Conservation (phyloP, 2,329 filamentous ascomycete genomes). For the Sporothrix brunneoviolacea region DNA sequence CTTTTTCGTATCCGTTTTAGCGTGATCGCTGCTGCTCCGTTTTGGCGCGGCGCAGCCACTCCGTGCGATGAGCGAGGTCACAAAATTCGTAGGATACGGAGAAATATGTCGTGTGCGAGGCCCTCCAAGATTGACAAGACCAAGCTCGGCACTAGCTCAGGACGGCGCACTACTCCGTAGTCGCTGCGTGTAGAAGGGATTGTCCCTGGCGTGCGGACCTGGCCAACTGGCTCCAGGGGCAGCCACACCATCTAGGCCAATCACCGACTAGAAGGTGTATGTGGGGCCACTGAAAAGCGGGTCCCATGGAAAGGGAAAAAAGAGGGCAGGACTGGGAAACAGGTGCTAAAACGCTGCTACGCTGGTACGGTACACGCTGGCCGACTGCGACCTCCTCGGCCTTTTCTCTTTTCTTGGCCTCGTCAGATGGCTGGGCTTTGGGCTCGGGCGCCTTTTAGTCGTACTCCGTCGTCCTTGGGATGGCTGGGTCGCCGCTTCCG, state of each 20-base stretch:
- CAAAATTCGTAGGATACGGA: too few species aligned
- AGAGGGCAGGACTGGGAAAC: neutral
- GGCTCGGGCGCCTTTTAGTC: too few species aligned
- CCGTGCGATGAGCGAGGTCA: neutral
- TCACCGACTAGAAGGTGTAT: neutral
- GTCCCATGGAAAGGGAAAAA: neutral
- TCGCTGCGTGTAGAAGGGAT: neutral
- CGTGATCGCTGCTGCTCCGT: neutral
- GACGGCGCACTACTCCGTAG: too few species aligned
- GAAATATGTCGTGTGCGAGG: too few species aligned
- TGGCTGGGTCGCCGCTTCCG: neutral
- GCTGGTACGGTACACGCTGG: too few species aligned
- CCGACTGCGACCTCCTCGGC: too few species aligned
- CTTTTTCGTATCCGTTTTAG: neutral
- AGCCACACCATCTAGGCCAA: neutral
- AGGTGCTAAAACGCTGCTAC: too few species aligned
- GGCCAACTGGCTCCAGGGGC: conserved; percentile 5
- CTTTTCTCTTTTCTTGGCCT: too few species aligned
- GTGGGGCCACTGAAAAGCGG: conserved; percentile 4
- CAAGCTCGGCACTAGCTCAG: too few species aligned
- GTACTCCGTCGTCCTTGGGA: too few species aligned
- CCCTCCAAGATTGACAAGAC: too few species aligned
- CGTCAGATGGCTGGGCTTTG: too few species aligned
- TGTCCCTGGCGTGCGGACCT: neutral
- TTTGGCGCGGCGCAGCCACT: conserved; percentile 2